Evolutionary conservation across 352 stramenopile genomes (phyloP), one percentile per base, ranked within the genome.

Genomic region (Phytopythium oedochilum): DNA sequence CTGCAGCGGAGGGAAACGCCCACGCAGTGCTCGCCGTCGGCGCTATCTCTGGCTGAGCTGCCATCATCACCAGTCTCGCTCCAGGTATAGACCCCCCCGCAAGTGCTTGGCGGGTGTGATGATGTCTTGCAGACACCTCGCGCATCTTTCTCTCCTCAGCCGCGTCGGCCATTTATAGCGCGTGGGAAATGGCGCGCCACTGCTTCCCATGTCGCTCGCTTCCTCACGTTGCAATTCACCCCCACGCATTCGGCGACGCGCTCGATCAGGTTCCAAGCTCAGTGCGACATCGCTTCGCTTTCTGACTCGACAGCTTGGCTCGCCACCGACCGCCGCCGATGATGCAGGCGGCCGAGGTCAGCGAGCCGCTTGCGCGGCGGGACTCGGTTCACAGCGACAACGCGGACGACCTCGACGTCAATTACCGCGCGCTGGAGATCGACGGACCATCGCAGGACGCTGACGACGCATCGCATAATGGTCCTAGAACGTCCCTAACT

Each of bases 391-490:
- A 66, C 31, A 75, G 68, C 53, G 68, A 80, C 39, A 42, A 75
- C 35, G 31, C 42, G 42, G 60, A 77, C 56, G 71, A 73, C 28
- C 72, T 63, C 31, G 71, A 80, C 42, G 60, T 59, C 25, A 77
- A 66, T n/a, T 80, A 80, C 51, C 64, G 68, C 11, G 72, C 71
- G 38, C 55, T 80, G 25, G 71, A 80, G 40, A 75, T 73, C 44
- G 71, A 69, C 25, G 62, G 70, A 26, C 66, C 70, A 35, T 60
- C 58, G 17, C 55, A 23, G 17, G 36, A 55, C 23, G 36, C 40
- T 0, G 12, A 45, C 11, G 57, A 36, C 15, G 31, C 14, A 26
- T 3, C 15, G n/a, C n/a, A n/a, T 29, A 26, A 17, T 3, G 46
- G 47, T 5, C 47, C 47, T 20, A 29, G n/a, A 8, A 14, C 36